Evolutionary conservation across 345 rosid genomes (phyloP).

Genomic region (Acer yangbiense): DNA sequence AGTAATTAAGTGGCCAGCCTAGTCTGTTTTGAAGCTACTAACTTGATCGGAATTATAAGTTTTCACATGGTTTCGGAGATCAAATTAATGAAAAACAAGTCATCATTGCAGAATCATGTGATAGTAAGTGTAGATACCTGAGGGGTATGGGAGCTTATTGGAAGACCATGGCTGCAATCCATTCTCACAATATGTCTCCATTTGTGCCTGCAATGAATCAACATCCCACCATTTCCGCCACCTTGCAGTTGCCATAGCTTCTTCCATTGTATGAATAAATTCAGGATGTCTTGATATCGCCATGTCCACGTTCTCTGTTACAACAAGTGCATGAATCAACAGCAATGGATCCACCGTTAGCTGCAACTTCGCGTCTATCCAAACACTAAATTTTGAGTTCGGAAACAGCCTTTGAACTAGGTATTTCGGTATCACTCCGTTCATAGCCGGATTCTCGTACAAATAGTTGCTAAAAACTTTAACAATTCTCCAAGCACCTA

Average conservation of each 20-base stretch:
- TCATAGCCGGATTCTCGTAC: conserved; percentile 80
- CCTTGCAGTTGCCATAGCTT: conserved; percentile 93
- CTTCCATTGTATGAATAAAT: conserved; percentile 79
- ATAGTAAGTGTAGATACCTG: conserved; percentile 49
- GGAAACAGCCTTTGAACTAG: conserved; percentile 84
- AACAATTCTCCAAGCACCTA: conserved; percentile 81
- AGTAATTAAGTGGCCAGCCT: too few species aligned
- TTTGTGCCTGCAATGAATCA: conserved; percentile 61
- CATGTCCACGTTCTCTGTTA: conserved; percentile 56
- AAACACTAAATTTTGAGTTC: conserved; percentile 77
- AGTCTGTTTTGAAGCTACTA: too few species aligned
- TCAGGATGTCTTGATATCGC: conserved; percentile 81
- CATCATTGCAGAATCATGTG: background rate
- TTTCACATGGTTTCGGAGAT: background rate
- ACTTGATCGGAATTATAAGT: background rate
- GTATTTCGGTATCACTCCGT: conserved; percentile 84
- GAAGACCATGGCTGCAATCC: conserved; percentile 86
- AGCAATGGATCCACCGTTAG: conserved; percentile 81
- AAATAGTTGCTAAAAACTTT: conserved; percentile 37
- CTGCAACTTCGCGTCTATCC: conserved; percentile 89
- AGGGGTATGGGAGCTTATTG: conserved; percentile 69
- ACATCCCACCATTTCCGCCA: conserved; percentile 94
- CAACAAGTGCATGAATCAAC: conserved; percentile 68
- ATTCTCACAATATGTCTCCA: conserved; percentile 86
- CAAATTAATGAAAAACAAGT: background rate